These are phyloP conservation scores for Schizopora paradoxa DNA, from an alignment of 1,284 basidiomycete genomes.

Conservation along the genomic window DNA sequence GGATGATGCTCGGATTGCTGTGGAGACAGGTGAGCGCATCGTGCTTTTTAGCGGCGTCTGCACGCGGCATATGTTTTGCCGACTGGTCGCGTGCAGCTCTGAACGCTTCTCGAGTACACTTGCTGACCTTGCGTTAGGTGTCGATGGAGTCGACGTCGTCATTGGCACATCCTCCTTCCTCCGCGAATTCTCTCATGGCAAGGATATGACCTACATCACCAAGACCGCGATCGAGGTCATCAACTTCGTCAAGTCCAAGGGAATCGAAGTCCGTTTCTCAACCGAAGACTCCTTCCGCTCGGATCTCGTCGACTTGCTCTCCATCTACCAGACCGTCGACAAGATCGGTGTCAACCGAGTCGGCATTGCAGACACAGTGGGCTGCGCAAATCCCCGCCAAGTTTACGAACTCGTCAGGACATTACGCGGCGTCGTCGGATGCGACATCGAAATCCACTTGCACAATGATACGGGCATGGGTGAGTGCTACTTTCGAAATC, in stretches of 20 bases:
- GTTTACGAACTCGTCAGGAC: conserved; percentile 99
- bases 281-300: conserved; percentile 99
- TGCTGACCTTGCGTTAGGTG: conserved; percentile 49
- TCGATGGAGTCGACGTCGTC: conserved; percentile 99
- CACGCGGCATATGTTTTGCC: not conserved
- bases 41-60: not conserved
- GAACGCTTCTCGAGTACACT: conserved; percentile 5
- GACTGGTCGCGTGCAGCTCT: conserved; percentile 4
- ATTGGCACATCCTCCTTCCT: conserved; percentile 99
- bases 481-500: conserved; percentile 26
- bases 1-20: conserved; percentile 98
- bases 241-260: conserved; percentile 99
- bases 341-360: conserved; percentile 99
- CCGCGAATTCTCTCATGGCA: conserved; percentile 98
- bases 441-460: conserved; percentile 98
- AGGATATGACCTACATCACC: conserved; percentile 99
- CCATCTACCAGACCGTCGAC: conserved; percentile 99
- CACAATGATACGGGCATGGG: conserved; percentile 98
- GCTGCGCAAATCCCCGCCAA: conserved; percentile 97
- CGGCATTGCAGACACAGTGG: conserved; percentile 98
- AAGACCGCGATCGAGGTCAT: conserved; percentile 99
- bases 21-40: conserved; percentile 81
- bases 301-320: conserved; percentile 96
- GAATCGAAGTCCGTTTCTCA: conserved; percentile 99
- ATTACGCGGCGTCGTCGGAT: conserved; percentile 89